Evolutionary conservation across 352 stramenopile species (phyloP).

Genomic region (Blastocystis sp.): DNA sequence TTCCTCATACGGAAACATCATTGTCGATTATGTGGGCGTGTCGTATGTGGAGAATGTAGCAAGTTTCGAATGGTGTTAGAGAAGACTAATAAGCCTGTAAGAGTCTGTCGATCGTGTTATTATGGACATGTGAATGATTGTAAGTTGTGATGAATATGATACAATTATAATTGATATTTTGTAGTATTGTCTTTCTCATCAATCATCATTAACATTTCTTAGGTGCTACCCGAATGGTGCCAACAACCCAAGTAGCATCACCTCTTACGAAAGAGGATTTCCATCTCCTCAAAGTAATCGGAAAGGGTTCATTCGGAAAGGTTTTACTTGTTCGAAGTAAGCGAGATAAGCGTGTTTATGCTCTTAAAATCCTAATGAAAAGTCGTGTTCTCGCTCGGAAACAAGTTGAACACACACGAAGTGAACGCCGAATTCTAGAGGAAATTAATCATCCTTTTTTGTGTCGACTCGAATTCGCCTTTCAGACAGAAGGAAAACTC

Average conservation of each 20-base stretch:
- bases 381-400: conserved; percentile 86
- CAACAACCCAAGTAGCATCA: neutral
- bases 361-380: conserved; percentile 86
- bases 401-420: conserved; percentile 92
- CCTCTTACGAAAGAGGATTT: conserved; percentile 82
- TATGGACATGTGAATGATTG: conserved; percentile 79
- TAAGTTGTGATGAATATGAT: conserved; percentile 77
- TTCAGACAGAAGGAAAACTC: conserved; percentile 92
- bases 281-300: conserved; percentile 89
- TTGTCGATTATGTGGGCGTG: conserved; percentile 82
- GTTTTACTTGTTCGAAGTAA: conserved; percentile 90
- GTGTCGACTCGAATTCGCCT: conserved; percentile 92
- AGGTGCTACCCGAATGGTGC: conserved; percentile 50
- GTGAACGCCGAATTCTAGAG: conserved; percentile 88
- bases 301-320: conserved; percentile 90
- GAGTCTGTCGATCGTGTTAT: conserved; percentile 82
- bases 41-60: conserved; percentile 82
- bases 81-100: conserved; percentile 79
- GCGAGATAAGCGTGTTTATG: conserved; percentile 77
- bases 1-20: conserved; percentile 83
- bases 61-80: conserved; percentile 80
- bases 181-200: too few species aligned
- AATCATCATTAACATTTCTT: too few species aligned
- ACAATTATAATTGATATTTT: neutral
- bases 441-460: conserved; percentile 94